Evolutionary conservation across 352 stramenopile species (phyloP).

Genomic region (Discostella stelligera): DNA sequence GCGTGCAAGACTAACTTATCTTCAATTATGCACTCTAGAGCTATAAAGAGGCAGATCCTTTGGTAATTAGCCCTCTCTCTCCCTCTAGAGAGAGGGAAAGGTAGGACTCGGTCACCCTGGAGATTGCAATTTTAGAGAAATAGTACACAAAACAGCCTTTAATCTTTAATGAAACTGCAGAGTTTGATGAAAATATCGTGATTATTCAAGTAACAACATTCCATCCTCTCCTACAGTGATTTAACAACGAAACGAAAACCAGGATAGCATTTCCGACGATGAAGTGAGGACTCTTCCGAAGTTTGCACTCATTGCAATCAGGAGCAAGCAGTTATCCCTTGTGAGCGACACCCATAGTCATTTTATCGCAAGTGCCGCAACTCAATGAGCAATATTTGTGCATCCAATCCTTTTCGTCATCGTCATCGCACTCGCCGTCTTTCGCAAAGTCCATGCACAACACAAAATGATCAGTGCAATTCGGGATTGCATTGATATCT

Average conservation of each 20-base stretch:
- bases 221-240: background rate
- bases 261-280: background rate
- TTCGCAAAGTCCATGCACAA: slow-evolving; percentile 90
- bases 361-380: slow-evolving; percentile 50
- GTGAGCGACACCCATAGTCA: slow-evolving; percentile 13
- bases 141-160: no score
- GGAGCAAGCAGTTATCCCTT: background rate
- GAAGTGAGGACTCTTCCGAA: background rate
- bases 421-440: slow-evolving; percentile 45
- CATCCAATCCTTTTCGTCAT: slow-evolving; percentile 48
- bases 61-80: no score
- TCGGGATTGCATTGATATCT: slow-evolving; percentile 51
- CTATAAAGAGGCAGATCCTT: no score
- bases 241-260: background rate
- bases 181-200: background rate
- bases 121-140: no score
- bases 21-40: no score
- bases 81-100: no score
- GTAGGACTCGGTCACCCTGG: no score
- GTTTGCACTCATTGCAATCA: background rate
- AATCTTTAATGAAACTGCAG: no score
- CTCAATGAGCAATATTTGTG: slow-evolving; percentile 43
- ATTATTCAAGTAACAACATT: background rate
- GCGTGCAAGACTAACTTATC: no score
- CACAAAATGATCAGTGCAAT: slow-evolving; percentile 94